These are phyloP conservation scores for Suillus weaverae DNA, from an alignment of 768 basidiomycete species.

Conservation along the genomic window DNA sequence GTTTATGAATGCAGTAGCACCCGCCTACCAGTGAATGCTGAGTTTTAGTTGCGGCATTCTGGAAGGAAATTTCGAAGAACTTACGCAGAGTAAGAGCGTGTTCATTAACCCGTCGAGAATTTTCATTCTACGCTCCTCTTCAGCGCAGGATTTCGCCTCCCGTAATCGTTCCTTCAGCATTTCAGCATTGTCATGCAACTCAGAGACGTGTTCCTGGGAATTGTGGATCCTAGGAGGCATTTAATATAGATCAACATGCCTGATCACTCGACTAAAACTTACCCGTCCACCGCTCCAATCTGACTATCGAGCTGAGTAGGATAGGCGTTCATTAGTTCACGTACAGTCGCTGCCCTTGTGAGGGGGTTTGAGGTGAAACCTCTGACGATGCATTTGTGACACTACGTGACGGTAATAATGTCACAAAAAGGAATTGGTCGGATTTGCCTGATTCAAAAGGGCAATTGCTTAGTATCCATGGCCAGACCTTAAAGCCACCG, in stretches of 20 bases:
- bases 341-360: not conserved
- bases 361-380: not conserved
- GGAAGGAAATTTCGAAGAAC: not conserved
- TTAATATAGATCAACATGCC: not conserved
- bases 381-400: not conserved
- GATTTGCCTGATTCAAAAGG: not conserved
- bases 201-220: not conserved
- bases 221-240: not conserved
- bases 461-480: not conserved
- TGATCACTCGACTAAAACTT: not conserved
- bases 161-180: not conserved
- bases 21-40: not conserved
- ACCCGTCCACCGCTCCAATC: not conserved
- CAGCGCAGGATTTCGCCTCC: not conserved
- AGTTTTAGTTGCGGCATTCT: not conserved
- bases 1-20: not conserved
- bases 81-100: not conserved
- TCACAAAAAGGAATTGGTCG: not conserved
- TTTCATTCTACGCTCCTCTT: slow-evolving; percentile 1
- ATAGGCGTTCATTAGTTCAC: not conserved
- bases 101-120: not conserved
- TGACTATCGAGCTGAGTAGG: not conserved
- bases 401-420: not conserved
- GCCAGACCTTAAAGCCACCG: not conserved
- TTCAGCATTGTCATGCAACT: not conserved